These are phyloP conservation scores for Penicillium macrosclerotiorum DNA, from an alignment of 495 filamentous ascomycete genomes.

Conservation along the genomic window DNA sequence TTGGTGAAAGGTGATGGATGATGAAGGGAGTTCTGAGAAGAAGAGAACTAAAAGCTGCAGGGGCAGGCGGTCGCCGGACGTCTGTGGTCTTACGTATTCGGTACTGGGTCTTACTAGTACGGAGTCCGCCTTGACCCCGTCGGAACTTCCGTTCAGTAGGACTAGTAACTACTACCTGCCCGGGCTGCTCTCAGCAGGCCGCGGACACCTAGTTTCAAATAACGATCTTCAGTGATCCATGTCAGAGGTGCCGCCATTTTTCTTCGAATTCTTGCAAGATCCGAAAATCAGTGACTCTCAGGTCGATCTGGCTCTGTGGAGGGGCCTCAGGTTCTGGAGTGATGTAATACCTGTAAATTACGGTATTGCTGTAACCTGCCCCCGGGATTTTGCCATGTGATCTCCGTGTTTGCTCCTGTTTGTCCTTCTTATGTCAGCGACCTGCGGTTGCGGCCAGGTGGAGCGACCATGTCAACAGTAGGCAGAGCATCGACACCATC, in stretches of 20 bases:
- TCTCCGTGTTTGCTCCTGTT: constrained; percentile 18
- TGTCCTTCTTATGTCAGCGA: constrained; percentile 21
- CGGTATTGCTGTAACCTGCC: not conserved
- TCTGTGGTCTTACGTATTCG: too few species aligned
- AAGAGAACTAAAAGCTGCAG: constrained; percentile 11
- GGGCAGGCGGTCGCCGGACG: constrained; percentile 6
- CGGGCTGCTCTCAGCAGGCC: too few species aligned
- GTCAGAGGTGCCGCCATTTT: too few species aligned
- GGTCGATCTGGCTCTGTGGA: too few species aligned
- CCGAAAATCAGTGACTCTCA: too few species aligned
- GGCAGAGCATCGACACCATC: not conserved
- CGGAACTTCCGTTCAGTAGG: too few species aligned
- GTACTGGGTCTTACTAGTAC: too few species aligned
- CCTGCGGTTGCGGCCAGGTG: constrained; percentile 11
- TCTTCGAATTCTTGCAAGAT: too few species aligned
- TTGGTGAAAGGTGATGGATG: constrained; percentile 23
- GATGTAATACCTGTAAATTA: constrained; percentile 1
- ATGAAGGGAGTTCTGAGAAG: constrained; percentile 14
- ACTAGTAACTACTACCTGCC: too few species aligned
- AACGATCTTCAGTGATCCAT: too few species aligned
- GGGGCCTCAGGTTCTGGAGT: not conserved
- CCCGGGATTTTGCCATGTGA: constrained; percentile 11
- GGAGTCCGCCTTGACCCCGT: too few species aligned
- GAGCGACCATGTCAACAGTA: constrained; percentile 18
- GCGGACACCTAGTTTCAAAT: too few species aligned